Base-by-base conservation (phyloP, 1,139 yeast species). In the Blastobotrys apis region DNA sequence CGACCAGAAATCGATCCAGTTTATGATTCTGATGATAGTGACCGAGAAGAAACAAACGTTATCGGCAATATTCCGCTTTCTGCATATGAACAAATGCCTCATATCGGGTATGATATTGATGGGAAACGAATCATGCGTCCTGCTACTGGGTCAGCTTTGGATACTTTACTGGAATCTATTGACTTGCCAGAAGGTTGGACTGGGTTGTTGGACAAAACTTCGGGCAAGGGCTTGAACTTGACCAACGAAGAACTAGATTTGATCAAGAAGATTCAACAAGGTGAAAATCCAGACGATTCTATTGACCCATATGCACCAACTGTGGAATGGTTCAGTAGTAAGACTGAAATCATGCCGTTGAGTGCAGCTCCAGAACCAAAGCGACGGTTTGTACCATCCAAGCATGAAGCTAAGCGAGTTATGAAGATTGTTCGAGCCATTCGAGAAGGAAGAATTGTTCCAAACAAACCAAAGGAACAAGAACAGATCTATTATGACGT, bases 151-250 rank as follows among this genome's bases (percentile, higher is more conserved):
- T 81, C 94, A 46, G 98, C 98, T 1, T 74, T 94, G 55, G 97
- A 92, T 60, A 84, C 82, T 56, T 73, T 92, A 52, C 71, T 94
- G 53, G 98, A 92, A 58, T 73, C 81, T 25, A 92, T 94, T 52
- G 98, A 92, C 51, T 73, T 92, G 53, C 98, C 97, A 10, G 94
- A 85, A 66, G 98, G 98, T 30, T 92, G 97, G 97, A 94, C 98
- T 9, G 99, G 99, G 37, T 73, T 94, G 53, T 69, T 92, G 48
- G 97, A 92, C 65, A 86, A 87, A 61, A 77, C 81, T 56, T 87
- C 97, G 8, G 99, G 98, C 52, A 68, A 81, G n/a, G 75, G 87
- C 40, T 75, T 92, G 67, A 88, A 92, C 57, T 72, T 92, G 52
- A 79, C 88, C n/a, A 75, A 76, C 47, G 97, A 92, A 60, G 98